These are phyloP conservation scores for Penicillium steckii DNA, from an alignment of 495 filamentous ascomycete genomes.

Conservation along the genomic window DNA sequence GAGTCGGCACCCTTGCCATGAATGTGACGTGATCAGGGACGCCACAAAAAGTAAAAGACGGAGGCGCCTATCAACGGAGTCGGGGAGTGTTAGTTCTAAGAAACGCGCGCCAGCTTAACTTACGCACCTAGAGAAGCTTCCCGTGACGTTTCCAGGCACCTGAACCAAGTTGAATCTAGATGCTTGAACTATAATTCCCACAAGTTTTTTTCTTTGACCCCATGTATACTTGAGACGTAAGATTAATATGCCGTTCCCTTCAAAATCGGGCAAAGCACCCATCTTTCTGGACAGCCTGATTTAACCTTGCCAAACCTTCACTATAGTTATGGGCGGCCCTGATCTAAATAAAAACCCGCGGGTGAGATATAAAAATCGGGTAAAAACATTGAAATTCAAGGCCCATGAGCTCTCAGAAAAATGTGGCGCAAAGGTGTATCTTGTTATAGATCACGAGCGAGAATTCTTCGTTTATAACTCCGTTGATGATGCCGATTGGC, in stretches of 20 bases:
- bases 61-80: conserved; percentile 4
- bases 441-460: conserved; percentile 9
- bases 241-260: too few relatives aligned
- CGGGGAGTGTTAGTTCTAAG: neutral
- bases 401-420: conserved; percentile 7
- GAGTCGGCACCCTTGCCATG: neutral
- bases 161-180: too few relatives aligned
- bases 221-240: too few relatives aligned
- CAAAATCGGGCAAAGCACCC: too few relatives aligned
- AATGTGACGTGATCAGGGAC: conserved; percentile 7
- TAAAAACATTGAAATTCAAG: conserved; percentile 8
- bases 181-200: too few relatives aligned
- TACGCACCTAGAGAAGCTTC: too few relatives aligned
- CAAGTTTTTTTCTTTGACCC: too few relatives aligned
- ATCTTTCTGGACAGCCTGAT: too few relatives aligned
- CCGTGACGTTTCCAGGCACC: too few relatives aligned
- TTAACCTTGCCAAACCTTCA: too few relatives aligned
- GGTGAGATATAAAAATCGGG: conserved; percentile 3
- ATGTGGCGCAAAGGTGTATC: conserved; percentile 10
- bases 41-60: neutral
- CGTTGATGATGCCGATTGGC: conserved; percentile 5
- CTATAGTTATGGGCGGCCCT: conserved; percentile 6
- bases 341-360: neutral
- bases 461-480: conserved; percentile 11
- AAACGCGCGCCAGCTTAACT: neutral